phyloP scores from a whole-genome alignment of 495 filamentous ascomycete genomes.

The Parachaetomium inaequale region DNA sequence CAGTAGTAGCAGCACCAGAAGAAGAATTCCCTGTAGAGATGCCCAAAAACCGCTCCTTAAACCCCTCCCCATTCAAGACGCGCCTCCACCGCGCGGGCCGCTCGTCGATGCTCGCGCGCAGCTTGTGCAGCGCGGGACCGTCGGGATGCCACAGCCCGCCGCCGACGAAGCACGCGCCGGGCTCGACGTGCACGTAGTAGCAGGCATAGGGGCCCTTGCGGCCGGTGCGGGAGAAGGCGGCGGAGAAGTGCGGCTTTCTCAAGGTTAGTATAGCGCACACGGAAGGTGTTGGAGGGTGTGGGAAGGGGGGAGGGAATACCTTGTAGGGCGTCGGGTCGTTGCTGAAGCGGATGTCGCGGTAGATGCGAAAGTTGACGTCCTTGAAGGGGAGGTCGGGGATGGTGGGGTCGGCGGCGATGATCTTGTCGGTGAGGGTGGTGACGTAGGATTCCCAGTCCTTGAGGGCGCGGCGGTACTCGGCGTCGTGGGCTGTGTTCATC shows the following conservation, averaged over 20 bases:
- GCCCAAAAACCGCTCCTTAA: constrained; percentile 62
- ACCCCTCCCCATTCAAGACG: constrained; percentile 53
- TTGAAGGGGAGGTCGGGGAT: constrained; percentile 79
- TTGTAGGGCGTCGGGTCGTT: constrained; percentile 84
- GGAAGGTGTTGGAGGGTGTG: constrained; percentile 26
- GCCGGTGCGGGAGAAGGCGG: constrained; percentile 81
- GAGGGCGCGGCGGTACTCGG: constrained; percentile 69
- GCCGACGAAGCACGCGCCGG: constrained; percentile 50
- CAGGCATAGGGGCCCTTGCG: constrained; percentile 81
- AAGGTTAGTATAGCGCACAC: neutral
- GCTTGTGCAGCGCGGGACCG: constrained; percentile 51
- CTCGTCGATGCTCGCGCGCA: constrained; percentile 71
- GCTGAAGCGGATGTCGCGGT: constrained; percentile 75
- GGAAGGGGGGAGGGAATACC: constrained; percentile 53
- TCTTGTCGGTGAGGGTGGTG: constrained; percentile 62
- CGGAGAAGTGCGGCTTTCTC: constrained; percentile 65
- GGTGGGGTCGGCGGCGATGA: constrained; percentile 67
- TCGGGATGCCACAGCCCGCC: constrained; percentile 79
- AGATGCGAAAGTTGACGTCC: constrained; percentile 83
- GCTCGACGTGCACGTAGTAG: constrained; percentile 62
- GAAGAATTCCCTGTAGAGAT: too few species aligned
- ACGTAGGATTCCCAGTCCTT: constrained; percentile 77
- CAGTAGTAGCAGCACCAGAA: too few species aligned
- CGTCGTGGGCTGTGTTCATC: constrained; percentile 58
- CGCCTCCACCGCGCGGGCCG: constrained; percentile 62